A percentile compares a stretch with the other conserved stretches of the same genome.
Conservation (phyloP, 2,329 filamentous ascomycete genomes). For the Amylocarpus encephaloides region DNA sequence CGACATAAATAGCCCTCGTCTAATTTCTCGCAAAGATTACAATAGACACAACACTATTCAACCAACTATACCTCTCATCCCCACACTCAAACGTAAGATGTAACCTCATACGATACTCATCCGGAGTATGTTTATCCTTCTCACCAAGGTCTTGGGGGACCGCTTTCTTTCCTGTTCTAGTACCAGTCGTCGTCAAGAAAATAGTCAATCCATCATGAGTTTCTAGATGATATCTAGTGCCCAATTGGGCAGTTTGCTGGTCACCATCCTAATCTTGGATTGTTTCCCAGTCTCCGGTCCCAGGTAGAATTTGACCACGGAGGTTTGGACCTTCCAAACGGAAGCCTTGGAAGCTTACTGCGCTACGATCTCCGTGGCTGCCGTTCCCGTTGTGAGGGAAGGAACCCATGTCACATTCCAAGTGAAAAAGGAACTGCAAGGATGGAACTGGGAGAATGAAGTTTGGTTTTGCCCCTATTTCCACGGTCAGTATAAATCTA, state of each 20-base stretch:
- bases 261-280: slow-evolving; percentile 15
- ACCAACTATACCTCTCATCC: slow-evolving; percentile 26
- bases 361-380: slow-evolving; percentile 6
- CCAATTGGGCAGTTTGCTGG: slow-evolving; percentile 26
- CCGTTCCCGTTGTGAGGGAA: slow-evolving; percentile 8
- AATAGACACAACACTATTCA: slow-evolving; percentile 19
- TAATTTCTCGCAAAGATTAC: slow-evolving; percentile 13
- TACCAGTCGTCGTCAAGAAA: slow-evolving; percentile 27
- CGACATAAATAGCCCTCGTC: slow-evolving; percentile 14
- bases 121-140: slow-evolving; percentile 18
- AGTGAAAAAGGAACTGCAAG: slow-evolving; percentile 9
- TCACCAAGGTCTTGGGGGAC: slow-evolving; percentile 24
- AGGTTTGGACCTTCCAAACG: background rate
- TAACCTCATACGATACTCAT: slow-evolving; percentile 28
- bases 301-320: background rate
- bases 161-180: slow-evolving; percentile 20
- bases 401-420: slow-evolving; percentile 8
- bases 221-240: slow-evolving; percentile 13
- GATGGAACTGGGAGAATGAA: slow-evolving; percentile 7
- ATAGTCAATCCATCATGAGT: slow-evolving; percentile 27
- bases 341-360: slow-evolving; percentile 5
- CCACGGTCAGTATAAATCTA: background rate
- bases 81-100: slow-evolving; percentile 28
- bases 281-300: background rate
- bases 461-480: slow-evolving; percentile 5